Conservation (phyloP, 2,329 filamentous ascomycete species). For the Fusarium mexicanum region DNA sequence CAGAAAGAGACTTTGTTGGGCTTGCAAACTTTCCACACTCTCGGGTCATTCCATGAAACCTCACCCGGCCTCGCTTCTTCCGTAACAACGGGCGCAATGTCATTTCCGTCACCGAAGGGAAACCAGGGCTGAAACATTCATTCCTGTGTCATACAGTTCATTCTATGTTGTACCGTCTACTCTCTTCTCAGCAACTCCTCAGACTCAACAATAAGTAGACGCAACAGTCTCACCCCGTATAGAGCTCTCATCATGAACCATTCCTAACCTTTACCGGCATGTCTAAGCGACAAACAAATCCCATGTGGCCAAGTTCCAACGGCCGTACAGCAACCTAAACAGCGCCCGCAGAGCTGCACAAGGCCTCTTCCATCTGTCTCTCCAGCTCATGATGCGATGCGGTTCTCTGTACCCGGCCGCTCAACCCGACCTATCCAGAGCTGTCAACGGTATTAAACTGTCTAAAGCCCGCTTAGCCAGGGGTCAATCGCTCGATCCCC, state of each 20-base stretch:
- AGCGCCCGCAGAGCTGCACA: constrained; percentile 31
- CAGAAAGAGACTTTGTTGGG: background rate
- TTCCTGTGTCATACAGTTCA: background rate
- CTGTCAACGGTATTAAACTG: background rate
- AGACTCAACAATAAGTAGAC: background rate
- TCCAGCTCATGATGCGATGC: background rate
- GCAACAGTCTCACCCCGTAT: background rate
- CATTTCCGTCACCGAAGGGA: background rate
- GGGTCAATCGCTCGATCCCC: background rate
- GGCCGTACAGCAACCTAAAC: constrained; percentile 3
- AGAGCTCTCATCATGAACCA: background rate
- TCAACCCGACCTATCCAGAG: background rate
- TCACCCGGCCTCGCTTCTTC: background rate
- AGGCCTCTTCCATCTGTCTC: constrained; percentile 15
- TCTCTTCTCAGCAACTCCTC: background rate
- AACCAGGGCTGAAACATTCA: constrained; percentile 8
- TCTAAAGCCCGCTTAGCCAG: background rate
- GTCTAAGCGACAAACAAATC: background rate
- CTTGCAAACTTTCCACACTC: constrained; percentile 25
- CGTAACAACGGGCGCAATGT: constrained; percentile 8
- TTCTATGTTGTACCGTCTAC: background rate
- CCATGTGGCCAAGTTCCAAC: background rate
- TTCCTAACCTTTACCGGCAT: background rate
- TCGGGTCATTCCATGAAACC: constrained; percentile 29
- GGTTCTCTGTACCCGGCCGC: background rate